Evolutionary conservation across 768 basidiomycete genomes (phyloP).

Genomic region (Fomitopsis pulvina): DNA sequence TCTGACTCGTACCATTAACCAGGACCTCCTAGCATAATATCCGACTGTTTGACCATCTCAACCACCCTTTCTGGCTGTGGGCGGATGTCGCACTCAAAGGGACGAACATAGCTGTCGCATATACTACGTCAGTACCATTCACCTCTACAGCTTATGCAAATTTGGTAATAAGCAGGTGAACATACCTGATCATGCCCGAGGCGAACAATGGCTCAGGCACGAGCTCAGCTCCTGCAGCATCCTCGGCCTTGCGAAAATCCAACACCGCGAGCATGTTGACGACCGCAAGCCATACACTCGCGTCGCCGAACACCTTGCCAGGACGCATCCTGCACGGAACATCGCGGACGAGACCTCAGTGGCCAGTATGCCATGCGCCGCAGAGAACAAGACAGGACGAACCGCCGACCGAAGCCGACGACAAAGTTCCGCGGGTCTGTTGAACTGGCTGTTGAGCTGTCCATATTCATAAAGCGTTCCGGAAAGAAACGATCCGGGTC

Average conservation of each 20-base stretch:
- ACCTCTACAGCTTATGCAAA: no score
- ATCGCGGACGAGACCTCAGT: neutral
- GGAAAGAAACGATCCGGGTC: conserved; percentile 7
- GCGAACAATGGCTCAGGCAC: conserved; percentile 32
- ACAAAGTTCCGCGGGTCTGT: conserved; percentile 9
- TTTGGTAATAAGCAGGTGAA: no score
- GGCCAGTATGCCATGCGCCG: no score
- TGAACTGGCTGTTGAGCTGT: neutral
- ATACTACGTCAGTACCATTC: no score
- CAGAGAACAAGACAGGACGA: neutral
- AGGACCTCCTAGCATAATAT: no score
- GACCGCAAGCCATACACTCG: conserved; percentile 39
- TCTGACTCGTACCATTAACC: no score
- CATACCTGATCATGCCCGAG: conserved; percentile 41
- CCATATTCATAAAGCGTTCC: conserved; percentile 27
- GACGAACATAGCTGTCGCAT: no score
- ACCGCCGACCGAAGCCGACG: conserved; percentile 16
- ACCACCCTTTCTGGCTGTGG: no score
- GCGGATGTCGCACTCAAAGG: no score
- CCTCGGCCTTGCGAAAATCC: conserved; percentile 35
- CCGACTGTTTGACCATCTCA: no score
- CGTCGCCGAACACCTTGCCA: conserved; percentile 46
- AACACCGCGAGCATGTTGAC: conserved; percentile 40
- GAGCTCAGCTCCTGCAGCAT: conserved; percentile 34
- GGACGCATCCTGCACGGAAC: conserved; percentile 38